Base-by-base conservation (phyloP, 805 yeast species). In the Teunomyces panamensis region DNA sequence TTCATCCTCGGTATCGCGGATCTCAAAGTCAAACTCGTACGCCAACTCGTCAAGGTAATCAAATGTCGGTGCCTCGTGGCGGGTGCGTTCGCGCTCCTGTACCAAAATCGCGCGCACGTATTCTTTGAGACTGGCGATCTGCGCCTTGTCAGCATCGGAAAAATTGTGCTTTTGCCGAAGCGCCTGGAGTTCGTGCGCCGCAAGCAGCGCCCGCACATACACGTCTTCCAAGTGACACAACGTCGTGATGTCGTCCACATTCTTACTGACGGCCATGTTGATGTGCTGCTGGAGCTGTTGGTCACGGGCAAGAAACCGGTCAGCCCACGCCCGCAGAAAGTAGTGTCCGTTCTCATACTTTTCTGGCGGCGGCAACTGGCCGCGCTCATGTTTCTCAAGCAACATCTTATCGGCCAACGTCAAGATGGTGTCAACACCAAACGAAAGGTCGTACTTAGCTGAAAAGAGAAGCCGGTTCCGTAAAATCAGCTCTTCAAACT, bases 381-480 rank as follows among this genome's bases (percentile, higher is more conserved):
- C 41, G 3, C 41, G 41, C 5, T 11, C 29, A 13, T 37, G 41
- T 26, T 37, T 37, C 27, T 37, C 29, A 10, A 20, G 14, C 41
- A 37, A 37, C 41, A 37, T 37, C 41, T 37, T 37, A n/a, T 37
- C 41, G 30, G 41, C 41, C 41, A 37, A 37, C 13, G 41, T 26
- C n/a, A 37, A 29, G 8, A 37, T 37, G 7, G 41, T 37, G 11
- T 37, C 41, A 10, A 37, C 27, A 1, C 41, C 41, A 13, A 37
- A 37, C 10, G 28, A 26, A 26, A 24, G 14, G 27, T 37, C 41
- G 17, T 17, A 37, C 14, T 37, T 37, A 11, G 41, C 41, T 10
- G 41, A 37, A 26, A 24, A 37, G 3, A 37, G 14, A 6, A 37
- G 28, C 30, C 41, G 30, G 27, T 37, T 37, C 5, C 41, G 41